phyloP scores from a whole-genome alignment of 192 early-diverging fungal species.

The Phycomyces blakesleeanus region DNA sequence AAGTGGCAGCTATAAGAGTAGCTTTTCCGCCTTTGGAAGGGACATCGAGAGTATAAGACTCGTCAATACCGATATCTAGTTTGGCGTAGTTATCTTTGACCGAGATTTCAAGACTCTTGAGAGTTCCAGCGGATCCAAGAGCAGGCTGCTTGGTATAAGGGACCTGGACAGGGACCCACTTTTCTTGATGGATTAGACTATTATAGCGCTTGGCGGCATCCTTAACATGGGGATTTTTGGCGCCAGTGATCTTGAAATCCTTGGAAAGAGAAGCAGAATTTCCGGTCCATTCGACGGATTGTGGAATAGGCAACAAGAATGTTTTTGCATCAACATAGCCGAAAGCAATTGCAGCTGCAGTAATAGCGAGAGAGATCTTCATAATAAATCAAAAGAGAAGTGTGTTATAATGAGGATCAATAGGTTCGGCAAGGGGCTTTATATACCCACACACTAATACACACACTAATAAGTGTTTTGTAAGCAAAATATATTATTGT shows the following conservation, averaged over 20 bases:
- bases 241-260: conserved; percentile 18
- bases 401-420: too few species aligned
- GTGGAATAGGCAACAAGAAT: conserved; percentile 23
- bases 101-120: conserved; percentile 42
- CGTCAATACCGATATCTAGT: conserved; percentile 57
- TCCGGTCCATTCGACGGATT: conserved; percentile 29
- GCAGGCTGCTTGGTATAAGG: conserved; percentile 32
- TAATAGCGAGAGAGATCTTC: conserved; percentile 18
- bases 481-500: background rate
- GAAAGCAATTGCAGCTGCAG: conserved; percentile 8
- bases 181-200: conserved; percentile 38
- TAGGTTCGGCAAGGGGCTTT: too few species aligned
- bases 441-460: too few species aligned
- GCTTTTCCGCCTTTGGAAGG: conserved; percentile 47
- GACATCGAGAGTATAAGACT: conserved; percentile 68
- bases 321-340: conserved; percentile 22
- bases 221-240: conserved; percentile 4
- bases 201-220: conserved; percentile 41
- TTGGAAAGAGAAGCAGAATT: conserved; percentile 1
- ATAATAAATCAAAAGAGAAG: conserved; percentile 1
- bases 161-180: conserved; percentile 40
- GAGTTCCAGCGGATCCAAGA: background rate
- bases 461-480: too few species aligned
- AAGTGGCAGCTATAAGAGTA: conserved; percentile 51
- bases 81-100: conserved; percentile 46